Conservation (phyloP, 129 eudicot genomes). For the Artemisia annua region DNA sequence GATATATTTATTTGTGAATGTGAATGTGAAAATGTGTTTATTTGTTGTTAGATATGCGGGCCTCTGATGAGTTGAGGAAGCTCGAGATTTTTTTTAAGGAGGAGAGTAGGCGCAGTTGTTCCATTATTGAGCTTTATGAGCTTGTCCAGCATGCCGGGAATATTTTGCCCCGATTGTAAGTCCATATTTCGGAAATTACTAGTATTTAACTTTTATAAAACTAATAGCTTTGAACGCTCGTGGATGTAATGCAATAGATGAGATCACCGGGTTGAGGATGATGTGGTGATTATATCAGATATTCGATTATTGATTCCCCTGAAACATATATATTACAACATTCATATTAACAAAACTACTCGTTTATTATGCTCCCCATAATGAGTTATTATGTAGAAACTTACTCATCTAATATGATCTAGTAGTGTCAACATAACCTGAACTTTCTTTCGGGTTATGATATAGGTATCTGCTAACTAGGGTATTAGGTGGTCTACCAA, state of each 20-base stretch:
- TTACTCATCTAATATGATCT: no score
- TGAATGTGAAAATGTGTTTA: conserved; percentile 12
- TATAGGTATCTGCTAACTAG: no score
- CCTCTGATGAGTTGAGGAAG: conserved; percentile 94
- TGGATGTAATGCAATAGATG: conserved; percentile 7
- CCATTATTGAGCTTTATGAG: conserved; percentile 94
- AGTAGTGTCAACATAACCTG: no score
- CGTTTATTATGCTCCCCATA: no score
- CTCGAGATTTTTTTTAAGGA: conserved; percentile 87
- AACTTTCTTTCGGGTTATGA: no score
- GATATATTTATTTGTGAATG: neutral
- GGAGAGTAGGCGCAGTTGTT: conserved; percentile 87
- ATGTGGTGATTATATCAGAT: neutral
- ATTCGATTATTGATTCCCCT: no score
- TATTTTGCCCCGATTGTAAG: conserved; percentile 94
- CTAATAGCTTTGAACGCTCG: conserved; percentile 2
- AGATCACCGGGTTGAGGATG: conserved; percentile 17
- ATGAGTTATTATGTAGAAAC: no score
- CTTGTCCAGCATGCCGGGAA: conserved; percentile 99
- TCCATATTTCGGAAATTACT: conserved; percentile 6
- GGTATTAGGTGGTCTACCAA: no score
- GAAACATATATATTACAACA: no score
- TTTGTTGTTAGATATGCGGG: conserved; percentile 77
- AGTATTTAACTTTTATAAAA: no score
- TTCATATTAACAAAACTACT: no score